phyloP scores from a whole-genome alignment of 306 rosid species.

The Carpinus fangiana region DNA sequence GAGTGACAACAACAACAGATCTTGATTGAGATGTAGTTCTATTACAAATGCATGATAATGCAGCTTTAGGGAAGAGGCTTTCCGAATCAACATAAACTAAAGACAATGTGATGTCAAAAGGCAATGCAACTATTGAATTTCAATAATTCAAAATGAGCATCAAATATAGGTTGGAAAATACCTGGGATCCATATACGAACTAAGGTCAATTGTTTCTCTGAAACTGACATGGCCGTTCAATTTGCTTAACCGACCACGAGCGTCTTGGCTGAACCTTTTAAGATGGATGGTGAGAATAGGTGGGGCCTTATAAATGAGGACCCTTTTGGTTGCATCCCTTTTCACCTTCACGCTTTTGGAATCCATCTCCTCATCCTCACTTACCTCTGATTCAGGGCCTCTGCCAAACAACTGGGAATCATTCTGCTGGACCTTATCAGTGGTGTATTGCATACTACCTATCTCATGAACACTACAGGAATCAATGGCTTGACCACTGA shows the following conservation, averaged over 20 bases:
- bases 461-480: conserved; percentile 30
- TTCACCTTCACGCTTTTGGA: conserved; percentile 57
- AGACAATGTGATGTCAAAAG: neutral
- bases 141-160: conserved; percentile 20
- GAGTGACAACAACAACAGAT: neutral
- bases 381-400: conserved; percentile 34
- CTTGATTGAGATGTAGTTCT: neutral
- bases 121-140: neutral
- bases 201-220: conserved; percentile 72
- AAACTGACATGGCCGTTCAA: conserved; percentile 83
- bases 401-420: conserved; percentile 31
- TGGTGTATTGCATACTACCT: conserved; percentile 11
- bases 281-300: conserved; percentile 84
- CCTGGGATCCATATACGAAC: conserved; percentile 90
- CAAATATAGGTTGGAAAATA: conserved; percentile 30
- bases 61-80: neutral
- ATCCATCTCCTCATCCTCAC: conserved; percentile 44
- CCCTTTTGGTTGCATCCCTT: conserved; percentile 88
- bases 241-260: conserved; percentile 90
- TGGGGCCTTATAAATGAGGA: conserved; percentile 74
- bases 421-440: conserved; percentile 20
- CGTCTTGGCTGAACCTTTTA: conserved; percentile 93
- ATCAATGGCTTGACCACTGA: conserved; percentile 35
- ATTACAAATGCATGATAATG: neutral
- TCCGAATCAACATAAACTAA: neutral